phyloP scores from a whole-genome alignment of 768 basidiomycete genomes.

The Epithele typhae region DNA sequence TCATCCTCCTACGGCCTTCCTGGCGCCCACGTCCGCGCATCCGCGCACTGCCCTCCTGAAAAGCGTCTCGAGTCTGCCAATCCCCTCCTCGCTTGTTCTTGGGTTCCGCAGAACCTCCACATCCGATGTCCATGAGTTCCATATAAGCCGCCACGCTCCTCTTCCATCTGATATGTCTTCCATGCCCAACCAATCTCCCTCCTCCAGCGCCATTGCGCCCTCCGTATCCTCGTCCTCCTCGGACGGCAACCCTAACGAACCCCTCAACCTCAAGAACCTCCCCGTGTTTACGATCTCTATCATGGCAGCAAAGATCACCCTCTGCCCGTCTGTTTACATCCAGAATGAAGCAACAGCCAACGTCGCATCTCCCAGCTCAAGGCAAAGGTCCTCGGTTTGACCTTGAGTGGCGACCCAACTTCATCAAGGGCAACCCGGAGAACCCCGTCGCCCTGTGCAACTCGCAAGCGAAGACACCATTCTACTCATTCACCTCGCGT shows the following conservation, averaged over 20 bases:
- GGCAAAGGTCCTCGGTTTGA: constrained; percentile 54
- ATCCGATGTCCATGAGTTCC: not conserved
- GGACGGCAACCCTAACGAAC: not conserved
- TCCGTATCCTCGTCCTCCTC: not conserved
- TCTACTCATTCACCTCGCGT: constrained; percentile 60
- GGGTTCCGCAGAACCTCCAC: too few relatives aligned
- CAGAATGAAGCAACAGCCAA: constrained; percentile 16
- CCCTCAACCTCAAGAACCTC: not conserved
- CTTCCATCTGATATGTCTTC: too few relatives aligned
- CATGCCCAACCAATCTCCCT: not conserved
- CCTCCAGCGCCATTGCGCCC: not conserved
- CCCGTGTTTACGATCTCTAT: constrained; percentile 17
- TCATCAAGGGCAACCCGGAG: constrained; percentile 44
- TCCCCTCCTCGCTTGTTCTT: too few relatives aligned
- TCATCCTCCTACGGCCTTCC: not conserved
- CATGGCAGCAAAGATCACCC: constrained; percentile 17
- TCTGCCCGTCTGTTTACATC: constrained; percentile 20
- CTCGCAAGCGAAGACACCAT: constrained; percentile 54
- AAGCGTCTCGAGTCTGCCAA: too few relatives aligned
- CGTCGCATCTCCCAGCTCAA: constrained; percentile 14
- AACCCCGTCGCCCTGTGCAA: constrained; percentile 76
- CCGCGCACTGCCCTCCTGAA: too few relatives aligned
- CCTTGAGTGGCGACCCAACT: constrained; percentile 74
- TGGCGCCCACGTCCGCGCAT: not conserved
- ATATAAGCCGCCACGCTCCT: not conserved